Evolutionary conservation across 2,329 filamentous ascomycete species (phyloP), one percentile per base, ranked within the genome.

Genomic region (Nannizziopsis arthrosporioides): DNA sequence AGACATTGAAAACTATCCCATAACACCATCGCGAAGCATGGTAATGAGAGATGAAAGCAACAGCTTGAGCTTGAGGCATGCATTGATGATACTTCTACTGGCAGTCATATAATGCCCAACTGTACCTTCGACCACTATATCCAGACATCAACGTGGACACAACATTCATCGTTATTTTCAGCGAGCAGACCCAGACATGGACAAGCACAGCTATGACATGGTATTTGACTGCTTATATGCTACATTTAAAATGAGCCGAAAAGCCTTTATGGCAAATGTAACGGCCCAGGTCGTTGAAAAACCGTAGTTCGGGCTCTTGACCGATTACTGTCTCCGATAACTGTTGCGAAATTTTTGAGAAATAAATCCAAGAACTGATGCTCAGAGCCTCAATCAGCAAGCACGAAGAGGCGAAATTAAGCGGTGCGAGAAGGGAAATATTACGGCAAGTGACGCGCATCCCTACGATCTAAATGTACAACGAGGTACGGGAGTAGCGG

Each of bases 211-310:
- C 43, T 46, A 17, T 46, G 34, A 46, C 11, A 22, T 14, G 10
- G 43, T 46, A 2, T 32, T 46, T 36, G 43, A 46, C 15, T 46
- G 34, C 14, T 36, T 46, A 38, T 38, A 18, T 18, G 43, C 43
- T 2, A 46, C 38, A 8, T 46, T 38, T 17, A 46, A 46, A 22
- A 32, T 38, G 19, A 36, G 10, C n/a, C 43, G 19, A 19, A 46
- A 46, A 22, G 34, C 22, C 11, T 46, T 46, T 17, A 36, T 46
- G n/a, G 31, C 43, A 19, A 46, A 46, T 36, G 31, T 46, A 5
- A 46, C 43, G 12, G 5, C 43, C 31, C 34, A 46, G 43, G 43
- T 46, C 31, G 35, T 46, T n/a, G 43, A 46, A 36, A 31, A 32
- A 9, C 43, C 15, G 38, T 46, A 11, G 5, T 46, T 8, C 30